These are phyloP conservation scores for Torulaspora indica DNA, from an alignment of 805 yeast genomes.

Conservation along the genomic window DNA sequence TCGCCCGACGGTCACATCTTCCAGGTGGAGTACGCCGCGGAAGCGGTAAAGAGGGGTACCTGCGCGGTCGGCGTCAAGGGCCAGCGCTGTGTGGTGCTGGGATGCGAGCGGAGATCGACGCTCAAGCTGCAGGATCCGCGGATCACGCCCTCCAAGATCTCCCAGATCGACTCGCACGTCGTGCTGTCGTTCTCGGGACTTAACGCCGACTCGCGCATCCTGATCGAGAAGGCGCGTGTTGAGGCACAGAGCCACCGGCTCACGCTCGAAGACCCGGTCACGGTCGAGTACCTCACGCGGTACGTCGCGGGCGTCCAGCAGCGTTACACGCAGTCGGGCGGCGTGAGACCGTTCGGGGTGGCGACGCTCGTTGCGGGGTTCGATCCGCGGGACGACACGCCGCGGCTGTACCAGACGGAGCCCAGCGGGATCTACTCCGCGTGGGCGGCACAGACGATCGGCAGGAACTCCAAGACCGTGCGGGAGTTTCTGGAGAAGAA, in stretches of 20 bases:
- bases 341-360: slow-evolving; percentile 97
- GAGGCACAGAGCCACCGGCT: slow-evolving; percentile 94
- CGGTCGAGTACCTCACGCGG: slow-evolving; percentile 85
- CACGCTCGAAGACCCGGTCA: slow-evolving; percentile 90
- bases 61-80: slow-evolving; percentile 98
- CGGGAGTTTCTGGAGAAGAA: slow-evolving; percentile 92
- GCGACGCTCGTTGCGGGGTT: slow-evolving; percentile 94
- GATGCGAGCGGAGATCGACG: slow-evolving; percentile 95
- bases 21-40: slow-evolving; percentile 97
- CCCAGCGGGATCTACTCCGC: slow-evolving; percentile 97
- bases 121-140: slow-evolving; percentile 93
- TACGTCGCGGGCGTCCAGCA: slow-evolving; percentile 98
- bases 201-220: slow-evolving; percentile 95
- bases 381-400: slow-evolving; percentile 69
- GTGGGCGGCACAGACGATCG: slow-evolving; percentile 97
- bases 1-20: slow-evolving; percentile 99
- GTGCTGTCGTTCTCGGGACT: slow-evolving; percentile 94
- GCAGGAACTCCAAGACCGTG: slow-evolving; percentile 90
- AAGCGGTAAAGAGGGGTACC: slow-evolving; percentile 97
- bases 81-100: slow-evolving; percentile 78
- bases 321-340: slow-evolving; percentile 94
- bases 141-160: slow-evolving; percentile 91
- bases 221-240: slow-evolving; percentile 90
- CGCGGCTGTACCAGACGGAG: slow-evolving; percentile 88
- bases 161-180: slow-evolving; percentile 84